A percentile compares a stretch with the other conserved stretches of the same genome.
These are phyloP conservation scores for Mycena venus DNA, from an alignment of 768 basidiomycete species.

Conservation along the genomic window DNA sequence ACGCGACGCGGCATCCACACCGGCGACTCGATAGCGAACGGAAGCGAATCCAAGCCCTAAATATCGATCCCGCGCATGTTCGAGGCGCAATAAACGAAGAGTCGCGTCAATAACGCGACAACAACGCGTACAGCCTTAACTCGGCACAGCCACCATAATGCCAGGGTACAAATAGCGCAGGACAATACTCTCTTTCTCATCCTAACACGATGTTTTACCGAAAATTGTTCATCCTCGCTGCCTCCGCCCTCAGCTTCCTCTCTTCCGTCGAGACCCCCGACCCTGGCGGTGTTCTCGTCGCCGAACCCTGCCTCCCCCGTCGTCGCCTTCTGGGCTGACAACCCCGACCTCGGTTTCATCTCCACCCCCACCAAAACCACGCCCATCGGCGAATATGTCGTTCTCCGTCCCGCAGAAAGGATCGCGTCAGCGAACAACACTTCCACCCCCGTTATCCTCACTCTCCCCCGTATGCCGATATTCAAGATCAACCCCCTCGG, in stretches of 20 bases:
- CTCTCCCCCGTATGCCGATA: too few species aligned
- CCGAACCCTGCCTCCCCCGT: not conserved
- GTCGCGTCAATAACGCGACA: not conserved
- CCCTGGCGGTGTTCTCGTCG: too few species aligned
- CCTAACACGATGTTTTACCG: not conserved
- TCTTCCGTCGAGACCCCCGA: not conserved
- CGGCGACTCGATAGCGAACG: not conserved
- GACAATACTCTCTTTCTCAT: not conserved
- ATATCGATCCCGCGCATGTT: not conserved
- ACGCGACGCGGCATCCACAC: too few species aligned
- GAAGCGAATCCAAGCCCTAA: not conserved
- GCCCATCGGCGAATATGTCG: too few species aligned
- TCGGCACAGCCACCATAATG: not conserved
- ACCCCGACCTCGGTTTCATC: too few species aligned
- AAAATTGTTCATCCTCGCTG: not conserved
- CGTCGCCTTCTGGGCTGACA: not conserved
- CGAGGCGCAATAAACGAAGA: too few species aligned
- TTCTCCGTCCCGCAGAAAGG: too few species aligned
- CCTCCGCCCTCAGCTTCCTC: not conserved
- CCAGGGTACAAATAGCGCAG: not conserved
- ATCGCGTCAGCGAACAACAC: too few species aligned
- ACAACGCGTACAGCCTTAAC: not conserved
- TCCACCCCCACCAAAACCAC: too few species aligned
- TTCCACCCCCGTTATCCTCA: too few species aligned
- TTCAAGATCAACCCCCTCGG: too few species aligned